Percentiles rank a stretch among this genome's conserved stretches.
Evolutionary conservation across 495 filamentous ascomycete species (phyloP).

Genomic region (Penicillium angulare): DNA sequence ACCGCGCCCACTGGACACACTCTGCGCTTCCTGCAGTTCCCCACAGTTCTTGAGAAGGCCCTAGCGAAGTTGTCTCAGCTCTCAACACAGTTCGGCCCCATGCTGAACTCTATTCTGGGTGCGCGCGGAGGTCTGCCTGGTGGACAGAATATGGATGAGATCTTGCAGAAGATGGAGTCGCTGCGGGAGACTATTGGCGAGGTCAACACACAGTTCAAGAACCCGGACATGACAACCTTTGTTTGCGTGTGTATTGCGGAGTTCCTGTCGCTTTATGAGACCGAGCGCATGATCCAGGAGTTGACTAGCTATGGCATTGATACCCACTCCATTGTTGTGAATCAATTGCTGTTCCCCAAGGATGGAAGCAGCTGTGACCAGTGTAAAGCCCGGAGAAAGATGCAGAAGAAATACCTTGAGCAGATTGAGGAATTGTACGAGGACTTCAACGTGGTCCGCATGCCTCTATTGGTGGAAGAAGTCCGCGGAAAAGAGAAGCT

Average conservation of each 20-base stretch:
- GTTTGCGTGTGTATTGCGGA: conserved; percentile 98
- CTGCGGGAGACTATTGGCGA: conserved; percentile 90
- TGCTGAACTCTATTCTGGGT: conserved; percentile 90
- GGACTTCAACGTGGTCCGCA: conserved; percentile 98
- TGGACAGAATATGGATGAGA: conserved; percentile 84
- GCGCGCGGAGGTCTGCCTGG: conserved; percentile 80
- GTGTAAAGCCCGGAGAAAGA: conserved; percentile 90
- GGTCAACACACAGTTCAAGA: conserved; percentile 97
- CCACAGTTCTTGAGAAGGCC: conserved; percentile 96
- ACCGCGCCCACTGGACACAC: conserved; percentile 99
- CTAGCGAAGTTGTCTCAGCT: conserved; percentile 94
- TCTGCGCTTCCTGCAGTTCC: conserved; percentile 97
- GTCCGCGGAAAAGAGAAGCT: conserved; percentile 92
- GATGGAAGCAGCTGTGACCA: conserved; percentile 85
- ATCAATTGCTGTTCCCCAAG: conserved; percentile 93
- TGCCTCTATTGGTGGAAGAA: conserved; percentile 93
- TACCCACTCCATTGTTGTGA: conserved; percentile 96
- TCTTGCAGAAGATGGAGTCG: conserved; percentile 90
- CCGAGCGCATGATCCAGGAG: conserved; percentile 99
- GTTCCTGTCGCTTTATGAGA: conserved; percentile 96
- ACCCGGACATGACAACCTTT: conserved; percentile 93
- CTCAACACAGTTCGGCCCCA: conserved; percentile 89
- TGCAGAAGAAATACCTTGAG: conserved; percentile 99
- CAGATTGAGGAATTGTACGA: conserved; percentile 99
- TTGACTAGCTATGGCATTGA: conserved; percentile 91